These are phyloP conservation scores for Jamesozyma jinghongensis DNA, from an alignment of 805 yeast species.

Conservation along the genomic window DNA sequence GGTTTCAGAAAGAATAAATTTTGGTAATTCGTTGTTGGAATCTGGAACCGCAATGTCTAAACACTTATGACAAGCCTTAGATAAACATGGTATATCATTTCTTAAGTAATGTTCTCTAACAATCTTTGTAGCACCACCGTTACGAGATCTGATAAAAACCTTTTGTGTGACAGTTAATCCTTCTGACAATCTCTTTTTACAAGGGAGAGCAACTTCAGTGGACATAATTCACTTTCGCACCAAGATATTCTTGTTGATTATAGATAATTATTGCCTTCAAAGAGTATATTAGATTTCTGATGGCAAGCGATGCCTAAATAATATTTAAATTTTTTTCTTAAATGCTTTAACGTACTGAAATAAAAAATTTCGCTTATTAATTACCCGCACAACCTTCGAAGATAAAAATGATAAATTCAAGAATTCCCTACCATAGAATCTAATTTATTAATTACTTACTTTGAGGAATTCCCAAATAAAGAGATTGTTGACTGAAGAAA, in stretches of 20 bases:
- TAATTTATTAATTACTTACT: no score
- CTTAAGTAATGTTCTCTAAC: slow-evolving; percentile 92
- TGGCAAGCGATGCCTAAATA: no score
- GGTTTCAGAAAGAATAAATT: slow-evolving; percentile 50
- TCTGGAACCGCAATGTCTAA: slow-evolving; percentile 42
- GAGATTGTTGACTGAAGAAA: no score
- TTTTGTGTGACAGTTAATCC: slow-evolving; percentile 69
- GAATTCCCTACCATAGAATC: no score
- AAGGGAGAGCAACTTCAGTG: slow-evolving; percentile 8
- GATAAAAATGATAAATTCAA: no score
- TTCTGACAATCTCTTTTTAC: slow-evolving; percentile 39
- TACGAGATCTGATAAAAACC: slow-evolving; percentile 83
- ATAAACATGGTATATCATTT: slow-evolving; percentile 86
- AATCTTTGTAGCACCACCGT: slow-evolving; percentile 78
- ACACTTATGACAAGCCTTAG: slow-evolving; percentile 61
- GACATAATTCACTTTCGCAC: slow-evolving; percentile 8
- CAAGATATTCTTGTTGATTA: no score
- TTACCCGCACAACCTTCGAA: not conserved
- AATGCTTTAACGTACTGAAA: no score
- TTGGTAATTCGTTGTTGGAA: slow-evolving; percentile 58
- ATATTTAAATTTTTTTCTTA: no score
- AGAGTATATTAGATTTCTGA: no score
- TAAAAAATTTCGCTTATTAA: no score
- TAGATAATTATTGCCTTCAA: no score
- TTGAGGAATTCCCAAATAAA: no score